A percentile compares a stretch with the other conserved stretches of the same genome.
phyloP scores from a whole-genome alignment of 1,139 yeast species.

The Chernovozyma sophiae-reginae region DNA sequence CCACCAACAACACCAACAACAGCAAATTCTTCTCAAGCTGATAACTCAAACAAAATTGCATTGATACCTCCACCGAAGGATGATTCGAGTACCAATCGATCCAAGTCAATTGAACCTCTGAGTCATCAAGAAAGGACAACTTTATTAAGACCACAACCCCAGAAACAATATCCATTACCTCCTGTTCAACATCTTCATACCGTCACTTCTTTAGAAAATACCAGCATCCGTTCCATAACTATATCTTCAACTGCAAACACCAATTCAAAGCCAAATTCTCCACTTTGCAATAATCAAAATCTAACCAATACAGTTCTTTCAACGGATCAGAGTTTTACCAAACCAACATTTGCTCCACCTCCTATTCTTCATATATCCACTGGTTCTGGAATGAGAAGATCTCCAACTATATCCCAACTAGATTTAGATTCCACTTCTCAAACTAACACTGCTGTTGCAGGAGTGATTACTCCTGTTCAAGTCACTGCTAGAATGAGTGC shows the following conservation, averaged over 20 bases:
- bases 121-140: background rate
- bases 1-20: too few species aligned
- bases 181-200: background rate
- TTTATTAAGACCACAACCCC: background rate
- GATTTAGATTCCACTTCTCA: constrained; percentile 26
- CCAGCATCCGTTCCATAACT: background rate
- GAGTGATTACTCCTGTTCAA: constrained; percentile 43
- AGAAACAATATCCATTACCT: background rate
- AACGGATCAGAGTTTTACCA: background rate
- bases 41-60: too few species aligned
- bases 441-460: constrained; percentile 32
- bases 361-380: background rate
- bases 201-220: background rate
- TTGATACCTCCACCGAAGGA: background rate
- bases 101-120: too few species aligned
- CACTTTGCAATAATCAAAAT: constrained; percentile 27
- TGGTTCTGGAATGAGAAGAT: constrained; percentile 17
- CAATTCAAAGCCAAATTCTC: constrained; percentile 16
- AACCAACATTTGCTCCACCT: constrained; percentile 1
- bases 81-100: too few species aligned
- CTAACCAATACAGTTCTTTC: constrained; percentile 18
- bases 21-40: too few species aligned
- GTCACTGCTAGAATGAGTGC: constrained; percentile 44
- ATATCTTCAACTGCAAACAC: background rate
- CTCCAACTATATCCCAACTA: constrained; percentile 29